Evolutionary conservation across 1,139 yeast genomes (phyloP).

Genomic region (Kurtzmaniella quercitrusa): DNA sequence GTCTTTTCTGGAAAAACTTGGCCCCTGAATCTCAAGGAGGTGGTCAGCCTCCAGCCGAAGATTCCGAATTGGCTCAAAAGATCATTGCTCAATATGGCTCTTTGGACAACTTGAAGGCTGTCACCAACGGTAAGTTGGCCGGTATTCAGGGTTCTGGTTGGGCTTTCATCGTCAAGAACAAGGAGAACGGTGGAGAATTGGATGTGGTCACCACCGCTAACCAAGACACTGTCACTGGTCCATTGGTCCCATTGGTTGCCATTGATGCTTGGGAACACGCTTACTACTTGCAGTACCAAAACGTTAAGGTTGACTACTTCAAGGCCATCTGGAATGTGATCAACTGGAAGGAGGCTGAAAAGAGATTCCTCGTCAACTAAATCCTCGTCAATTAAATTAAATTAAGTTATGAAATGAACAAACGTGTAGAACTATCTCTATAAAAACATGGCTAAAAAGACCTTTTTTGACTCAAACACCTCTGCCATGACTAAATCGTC

Average conservation of each 20-base stretch:
- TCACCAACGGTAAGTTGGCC: conserved; percentile 39
- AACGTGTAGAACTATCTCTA: not conserved
- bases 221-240: conserved; percentile 44
- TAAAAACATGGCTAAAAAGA: not conserved
- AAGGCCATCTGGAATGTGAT: conserved; percentile 48
- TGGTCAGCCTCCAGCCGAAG: conserved; percentile 34
- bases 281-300: conserved; percentile 47
- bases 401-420: not conserved
- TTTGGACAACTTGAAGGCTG: conserved; percentile 33
- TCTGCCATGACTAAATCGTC: too few relatives aligned
- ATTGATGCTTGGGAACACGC: conserved; percentile 54
- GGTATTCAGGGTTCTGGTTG: conserved; percentile 49
- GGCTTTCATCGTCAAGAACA: conserved; percentile 45
- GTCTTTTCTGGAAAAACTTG: conserved; percentile 43
- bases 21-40: conserved; percentile 39
- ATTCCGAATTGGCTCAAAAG: conserved; percentile 30
- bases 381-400: not conserved
- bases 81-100: conserved; percentile 39
- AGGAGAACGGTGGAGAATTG: conserved; percentile 34
- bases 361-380: conserved; percentile 21
- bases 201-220: conserved; percentile 42
- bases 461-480: not conserved
- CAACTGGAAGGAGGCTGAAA: conserved; percentile 46
- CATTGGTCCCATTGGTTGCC: conserved; percentile 41
- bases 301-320: conserved; percentile 45